Evolutionary conservation across 345 rosid genomes (phyloP), one percentile per base, ranked within the genome.

Genomic region (Passiflora organensis): DNA sequence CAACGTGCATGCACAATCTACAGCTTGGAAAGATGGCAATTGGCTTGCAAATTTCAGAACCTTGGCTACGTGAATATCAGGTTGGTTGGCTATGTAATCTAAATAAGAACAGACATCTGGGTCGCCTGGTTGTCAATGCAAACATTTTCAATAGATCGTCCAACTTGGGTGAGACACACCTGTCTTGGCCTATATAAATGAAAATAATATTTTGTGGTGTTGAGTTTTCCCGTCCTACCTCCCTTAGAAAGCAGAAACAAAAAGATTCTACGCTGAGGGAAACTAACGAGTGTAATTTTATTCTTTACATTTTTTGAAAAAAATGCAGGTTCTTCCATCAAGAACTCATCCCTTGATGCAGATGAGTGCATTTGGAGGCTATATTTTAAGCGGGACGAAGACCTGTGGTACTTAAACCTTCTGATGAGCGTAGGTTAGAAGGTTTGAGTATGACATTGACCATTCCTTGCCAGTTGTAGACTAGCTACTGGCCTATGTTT

Each of bases 261-360:
- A 28, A 28, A 8, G 5, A 28, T 2, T 28, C 34, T 28, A 8
- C 34, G 8, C 8, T 8, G 8, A 2, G 34, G 34, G 34, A 28
- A 8, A 28, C 34, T 28, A 28, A 28, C 3, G 34, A 28, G 34
- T 3, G 34, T 28, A 2, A 2, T 2, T 28, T 28, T 2, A 2
- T 28, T 28, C 8, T 8, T 28, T 28, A 3, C 8, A 28, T 8
- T 37, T 16, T 13, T n/a, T 18, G 49, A 39, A 1, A 17, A 59
- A 10, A 60, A 43, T 53, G 60, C 69, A 87, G 95, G 96, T 91
- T 55, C 93, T 88, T 66, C 95, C 93, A 3, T 88, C 84, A 5
- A 88, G 98, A 77, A 82, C 96, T 45, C 98, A 91, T 65, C 98
- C 96, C 21, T 80, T 72, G 67, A 84, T 88, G 98, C 95, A 84